Conservation (phyloP, 352 stramenopile genomes). For the Phytophthora multivora region DNA sequence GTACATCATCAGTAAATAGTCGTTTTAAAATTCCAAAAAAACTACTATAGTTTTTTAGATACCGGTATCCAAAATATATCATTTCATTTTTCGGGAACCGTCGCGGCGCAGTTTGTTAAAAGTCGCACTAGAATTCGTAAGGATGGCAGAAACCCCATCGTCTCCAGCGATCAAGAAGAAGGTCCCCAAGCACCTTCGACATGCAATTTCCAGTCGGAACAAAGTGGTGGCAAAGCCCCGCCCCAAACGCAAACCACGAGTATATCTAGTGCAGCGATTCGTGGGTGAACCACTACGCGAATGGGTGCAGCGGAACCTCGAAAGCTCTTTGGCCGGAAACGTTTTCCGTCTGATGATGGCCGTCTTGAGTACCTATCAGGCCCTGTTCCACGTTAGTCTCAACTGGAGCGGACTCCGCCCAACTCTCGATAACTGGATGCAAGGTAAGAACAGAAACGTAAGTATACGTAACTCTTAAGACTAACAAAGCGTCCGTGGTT, state of each 20-base stretch:
- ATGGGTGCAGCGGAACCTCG: slow-evolving; percentile 78
- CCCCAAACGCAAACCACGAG: slow-evolving; percentile 35
- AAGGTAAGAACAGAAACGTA: slow-evolving; percentile 35
- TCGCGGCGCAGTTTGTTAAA: neutral
- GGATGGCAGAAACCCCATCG: neutral
- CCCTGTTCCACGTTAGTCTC: slow-evolving; percentile 63
- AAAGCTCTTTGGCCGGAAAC: slow-evolving; percentile 61
- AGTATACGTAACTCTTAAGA: neutral
- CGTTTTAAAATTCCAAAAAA: neutral
- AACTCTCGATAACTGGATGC: slow-evolving; percentile 40
- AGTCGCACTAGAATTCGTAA: slow-evolving; percentile 13
- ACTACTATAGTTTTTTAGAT: neutral
- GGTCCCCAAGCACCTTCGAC: slow-evolving; percentile 44
- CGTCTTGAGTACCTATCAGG: slow-evolving; percentile 64
- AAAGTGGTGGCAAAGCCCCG: slow-evolving; percentile 10
- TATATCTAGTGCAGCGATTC: slow-evolving; percentile 40
- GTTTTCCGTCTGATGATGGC: slow-evolving; percentile 48
- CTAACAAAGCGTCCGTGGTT: slow-evolving; percentile 3
- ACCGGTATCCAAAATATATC: neutral
- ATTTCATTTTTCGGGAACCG: neutral
- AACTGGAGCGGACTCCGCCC: slow-evolving; percentile 60
- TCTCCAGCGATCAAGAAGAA: slow-evolving; percentile 22
- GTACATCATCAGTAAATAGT: neutral
- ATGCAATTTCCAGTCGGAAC: slow-evolving; percentile 34
- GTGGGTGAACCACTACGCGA: slow-evolving; percentile 57